Conservation (phyloP, 228 moss, liverwort and hornwort species). For the Sphagnum magellanicum region DNA sequence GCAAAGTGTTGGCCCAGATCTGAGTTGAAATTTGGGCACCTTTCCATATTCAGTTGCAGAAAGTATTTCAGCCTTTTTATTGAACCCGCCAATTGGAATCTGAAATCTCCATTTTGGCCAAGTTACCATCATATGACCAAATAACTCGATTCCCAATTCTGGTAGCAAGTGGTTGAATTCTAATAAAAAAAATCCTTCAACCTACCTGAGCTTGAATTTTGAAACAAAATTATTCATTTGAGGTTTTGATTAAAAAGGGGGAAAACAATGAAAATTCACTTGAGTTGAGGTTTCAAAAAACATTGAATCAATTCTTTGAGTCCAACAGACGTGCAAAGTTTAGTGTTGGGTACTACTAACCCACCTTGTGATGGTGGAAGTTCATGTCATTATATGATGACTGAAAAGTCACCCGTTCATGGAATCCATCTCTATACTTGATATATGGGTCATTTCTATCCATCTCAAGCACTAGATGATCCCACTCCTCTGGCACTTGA, state of each 20-base stretch:
- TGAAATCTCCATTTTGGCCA: not conserved
- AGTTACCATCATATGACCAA: not conserved
- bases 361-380: conserved; percentile 1
- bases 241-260: too few relatives aligned
- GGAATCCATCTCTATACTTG: conserved; percentile 1
- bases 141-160: not conserved
- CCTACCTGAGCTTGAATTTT: not conserved
- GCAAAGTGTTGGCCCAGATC: too few relatives aligned
- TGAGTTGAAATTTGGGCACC: not conserved
- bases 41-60: not conserved
- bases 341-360: too few relatives aligned
- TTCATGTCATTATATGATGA: conserved; percentile 1
- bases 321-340: not conserved
- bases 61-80: not conserved
- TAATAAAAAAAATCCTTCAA: not conserved
- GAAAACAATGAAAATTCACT: too few relatives aligned
- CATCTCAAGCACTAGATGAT: not conserved
- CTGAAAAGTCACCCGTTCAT: not conserved
- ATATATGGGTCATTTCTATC: conserved; percentile 2
- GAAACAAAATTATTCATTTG: not conserved
- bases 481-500: not conserved
- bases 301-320: not conserved
- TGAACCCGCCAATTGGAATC: not conserved
- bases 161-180: not conserved
- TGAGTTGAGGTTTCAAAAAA: too few relatives aligned